These are phyloP conservation scores for Oryza brachyantha DNA, from an alignment of 176 grass and related monocot genomes.

Conservation along the genomic window DNA sequence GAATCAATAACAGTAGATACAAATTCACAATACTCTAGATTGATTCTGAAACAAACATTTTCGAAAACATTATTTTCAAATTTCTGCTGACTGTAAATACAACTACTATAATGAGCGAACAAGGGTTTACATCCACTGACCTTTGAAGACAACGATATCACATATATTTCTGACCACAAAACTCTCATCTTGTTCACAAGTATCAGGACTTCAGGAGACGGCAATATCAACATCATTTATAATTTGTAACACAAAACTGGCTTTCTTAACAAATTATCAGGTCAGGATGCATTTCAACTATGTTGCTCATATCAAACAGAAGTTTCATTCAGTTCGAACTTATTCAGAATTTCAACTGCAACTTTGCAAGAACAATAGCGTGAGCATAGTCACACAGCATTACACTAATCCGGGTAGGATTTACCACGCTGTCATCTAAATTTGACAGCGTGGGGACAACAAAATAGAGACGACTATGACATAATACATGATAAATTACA, in stretches of 20 bases:
- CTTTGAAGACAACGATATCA: background rate
- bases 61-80: background rate
- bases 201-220: background rate
- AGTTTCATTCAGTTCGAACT: background rate
- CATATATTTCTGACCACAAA: constrained; percentile 20
- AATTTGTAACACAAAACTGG: background rate
- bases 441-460: constrained; percentile 13
- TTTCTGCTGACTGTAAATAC: background rate
- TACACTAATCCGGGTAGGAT: constrained; percentile 14
- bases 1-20: constrained; percentile 28
- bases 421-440: constrained; percentile 20
- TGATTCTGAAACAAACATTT: background rate
- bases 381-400: constrained; percentile 15
- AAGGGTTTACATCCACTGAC: background rate
- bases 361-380: background rate
- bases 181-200: background rate
- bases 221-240: background rate
- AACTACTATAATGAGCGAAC: background rate
- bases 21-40: background rate
- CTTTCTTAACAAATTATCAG: background rate
- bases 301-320: background rate
- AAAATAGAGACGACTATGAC: background rate
- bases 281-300: too few relatives aligned
- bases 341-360: background rate
- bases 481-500: constrained; percentile 4